Evolutionary conservation across 139 green algal species (phyloP).

Genomic region (Micromonas commoda): DNA sequence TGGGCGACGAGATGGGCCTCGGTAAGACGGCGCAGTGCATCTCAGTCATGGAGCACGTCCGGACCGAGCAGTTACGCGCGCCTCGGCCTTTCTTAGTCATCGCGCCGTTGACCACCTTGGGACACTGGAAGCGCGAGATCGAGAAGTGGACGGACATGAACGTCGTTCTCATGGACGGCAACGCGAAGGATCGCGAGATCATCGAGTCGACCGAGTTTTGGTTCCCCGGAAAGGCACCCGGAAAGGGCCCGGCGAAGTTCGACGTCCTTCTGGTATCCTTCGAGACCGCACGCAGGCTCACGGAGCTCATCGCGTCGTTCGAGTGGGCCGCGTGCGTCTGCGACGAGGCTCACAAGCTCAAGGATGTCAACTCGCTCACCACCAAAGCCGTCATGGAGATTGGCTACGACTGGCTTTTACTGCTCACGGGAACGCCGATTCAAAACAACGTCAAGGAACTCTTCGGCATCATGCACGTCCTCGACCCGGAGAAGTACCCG

Average conservation of each 20-base stretch:
- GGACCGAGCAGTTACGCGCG: constrained; percentile 32
- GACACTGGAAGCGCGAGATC: constrained; percentile 88
- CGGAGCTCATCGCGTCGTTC: constrained; percentile 31
- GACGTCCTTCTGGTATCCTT: constrained; percentile 21
- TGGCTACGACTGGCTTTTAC: constrained; percentile 62
- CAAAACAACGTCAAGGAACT: constrained; percentile 93
- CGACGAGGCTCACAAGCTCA: constrained; percentile 74
- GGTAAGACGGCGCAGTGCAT: constrained; percentile 77
- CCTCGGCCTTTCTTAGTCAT: constrained; percentile 80
- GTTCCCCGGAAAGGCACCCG: background rate
- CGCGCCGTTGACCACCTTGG: constrained; percentile 84
- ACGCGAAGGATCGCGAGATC: constrained; percentile 40
- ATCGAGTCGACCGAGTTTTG: constrained; percentile 63
- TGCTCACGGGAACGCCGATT: constrained; percentile 90
- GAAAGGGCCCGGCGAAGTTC: constrained; percentile 17
- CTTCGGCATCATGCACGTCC: constrained; percentile 71
- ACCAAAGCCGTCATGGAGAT: constrained; percentile 47
- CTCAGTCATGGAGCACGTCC: constrained; percentile 29
- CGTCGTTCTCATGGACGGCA: constrained; percentile 67
- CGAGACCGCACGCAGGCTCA: background rate
- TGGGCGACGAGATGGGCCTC: constrained; percentile 87
- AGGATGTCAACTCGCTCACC: constrained; percentile 53
- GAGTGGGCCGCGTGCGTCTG: constrained; percentile 46
- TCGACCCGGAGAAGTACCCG: constrained; percentile 56
- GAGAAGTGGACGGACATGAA: constrained; percentile 80